These are phyloP conservation scores for Neonectria punicea DNA, from an alignment of 2,329 filamentous ascomycete genomes.

Conservation along the genomic window DNA sequence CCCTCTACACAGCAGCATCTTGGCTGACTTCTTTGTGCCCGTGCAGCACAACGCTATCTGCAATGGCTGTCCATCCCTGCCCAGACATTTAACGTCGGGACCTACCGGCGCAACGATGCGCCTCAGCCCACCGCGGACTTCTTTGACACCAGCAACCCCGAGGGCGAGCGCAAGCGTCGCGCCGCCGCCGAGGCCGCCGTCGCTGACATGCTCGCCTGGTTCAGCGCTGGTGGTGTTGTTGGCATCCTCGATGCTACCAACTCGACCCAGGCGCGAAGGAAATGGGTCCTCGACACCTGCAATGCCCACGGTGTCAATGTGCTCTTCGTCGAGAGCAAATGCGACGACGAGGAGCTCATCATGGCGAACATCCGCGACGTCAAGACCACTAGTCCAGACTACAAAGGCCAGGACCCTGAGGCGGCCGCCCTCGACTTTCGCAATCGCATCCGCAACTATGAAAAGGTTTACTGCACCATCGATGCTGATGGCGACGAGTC, in stretches of 20 bases:
- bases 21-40: constrained; percentile 19
- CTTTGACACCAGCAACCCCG: constrained; percentile 89
- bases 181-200: constrained; percentile 93
- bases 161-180: constrained; percentile 88
- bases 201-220: constrained; percentile 94
- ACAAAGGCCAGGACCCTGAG: constrained; percentile 93
- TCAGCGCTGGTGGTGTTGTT: constrained; percentile 82
- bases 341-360: constrained; percentile 94
- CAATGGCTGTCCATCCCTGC: constrained; percentile 96
- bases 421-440: constrained; percentile 90
- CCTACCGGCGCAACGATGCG: constrained; percentile 89
- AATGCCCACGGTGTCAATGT: constrained; percentile 83
- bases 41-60: constrained; percentile 86
- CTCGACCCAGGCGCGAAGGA: constrained; percentile 87
- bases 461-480: constrained; percentile 95
- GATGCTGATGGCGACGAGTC: constrained; percentile 83
- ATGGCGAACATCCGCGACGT: constrained; percentile 99
- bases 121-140: constrained; percentile 94
- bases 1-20: neutral
- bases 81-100: constrained; percentile 96
- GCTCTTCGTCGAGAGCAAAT: constrained; percentile 96
- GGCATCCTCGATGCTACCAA: constrained; percentile 98
- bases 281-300: constrained; percentile 90
- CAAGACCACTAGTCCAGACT: constrained; percentile 96
- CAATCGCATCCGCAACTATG: constrained; percentile 94